phyloP scores from a whole-genome alignment of 345 rosid genomes.

The Conringia planisiliqua region DNA sequence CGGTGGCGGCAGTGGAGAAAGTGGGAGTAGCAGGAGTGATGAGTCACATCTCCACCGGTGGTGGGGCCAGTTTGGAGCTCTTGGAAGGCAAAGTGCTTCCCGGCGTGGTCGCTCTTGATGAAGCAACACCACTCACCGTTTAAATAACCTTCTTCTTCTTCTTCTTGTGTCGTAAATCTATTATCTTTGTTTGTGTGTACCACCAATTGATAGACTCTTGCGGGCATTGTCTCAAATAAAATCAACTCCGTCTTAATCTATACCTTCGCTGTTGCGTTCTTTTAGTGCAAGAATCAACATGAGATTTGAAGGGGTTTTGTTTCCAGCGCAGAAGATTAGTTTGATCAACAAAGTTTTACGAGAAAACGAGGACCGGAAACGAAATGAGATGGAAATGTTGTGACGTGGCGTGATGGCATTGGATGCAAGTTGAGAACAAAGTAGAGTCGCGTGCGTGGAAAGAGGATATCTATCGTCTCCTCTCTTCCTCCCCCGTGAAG shows the following conservation, averaged over 20 bases:
- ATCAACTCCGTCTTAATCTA: too few relatives aligned
- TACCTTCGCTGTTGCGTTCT: too few relatives aligned
- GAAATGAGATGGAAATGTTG: background rate
- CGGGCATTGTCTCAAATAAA: too few relatives aligned
- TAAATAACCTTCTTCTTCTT: too few relatives aligned
- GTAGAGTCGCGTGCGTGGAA: background rate
- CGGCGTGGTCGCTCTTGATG: constrained; percentile 91
- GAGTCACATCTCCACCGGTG: constrained; percentile 98
- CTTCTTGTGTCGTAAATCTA: background rate
- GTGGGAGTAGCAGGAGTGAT: constrained; percentile 85
- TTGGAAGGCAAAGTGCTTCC: constrained; percentile 91
- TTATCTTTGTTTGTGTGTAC: background rate
- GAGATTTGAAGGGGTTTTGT: too few relatives aligned
- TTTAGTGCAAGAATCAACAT: too few relatives aligned
- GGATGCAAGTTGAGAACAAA: constrained; percentile 7
- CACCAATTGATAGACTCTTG: too few relatives aligned
- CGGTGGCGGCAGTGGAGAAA: constrained; percentile 96
- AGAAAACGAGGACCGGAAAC: background rate
- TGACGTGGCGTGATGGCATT: background rate
- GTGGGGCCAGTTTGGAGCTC: constrained; percentile 97
- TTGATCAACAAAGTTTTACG: background rate
- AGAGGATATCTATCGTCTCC: background rate
- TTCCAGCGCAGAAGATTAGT: background rate
- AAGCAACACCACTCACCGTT: constrained; percentile 42
- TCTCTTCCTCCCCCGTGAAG: constrained; percentile 6